phyloP scores from a whole-genome alignment of 192 early-diverging fungal species.

The Dissophora globulifera region DNA sequence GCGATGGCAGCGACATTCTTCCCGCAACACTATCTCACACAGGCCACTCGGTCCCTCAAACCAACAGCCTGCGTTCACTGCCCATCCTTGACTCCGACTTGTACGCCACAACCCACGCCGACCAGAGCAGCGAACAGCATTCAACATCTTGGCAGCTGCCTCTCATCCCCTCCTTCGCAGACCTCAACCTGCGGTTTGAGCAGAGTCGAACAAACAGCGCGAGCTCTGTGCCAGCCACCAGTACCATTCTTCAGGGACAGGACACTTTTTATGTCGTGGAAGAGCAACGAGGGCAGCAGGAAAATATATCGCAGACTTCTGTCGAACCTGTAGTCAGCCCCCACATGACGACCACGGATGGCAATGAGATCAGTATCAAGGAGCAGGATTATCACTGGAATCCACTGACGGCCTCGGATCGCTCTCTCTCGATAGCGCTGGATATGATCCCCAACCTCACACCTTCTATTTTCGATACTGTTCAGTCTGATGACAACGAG shows the following conservation, averaged over 20 bases:
- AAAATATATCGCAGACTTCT: too few relatives aligned
- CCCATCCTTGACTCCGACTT: too few relatives aligned
- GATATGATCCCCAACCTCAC: conserved; percentile 5
- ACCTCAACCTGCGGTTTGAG: conserved; percentile 23
- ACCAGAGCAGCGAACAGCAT: too few relatives aligned
- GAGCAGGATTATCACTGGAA: conserved; percentile 6
- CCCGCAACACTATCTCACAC: neutral
- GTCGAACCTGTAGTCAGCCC: too few relatives aligned
- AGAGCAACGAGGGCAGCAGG: too few relatives aligned
- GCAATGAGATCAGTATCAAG: neutral
- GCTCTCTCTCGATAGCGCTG: neutral
- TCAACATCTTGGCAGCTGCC: conserved; percentile 30
- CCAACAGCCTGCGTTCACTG: too few relatives aligned
- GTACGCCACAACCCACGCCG: too few relatives aligned
- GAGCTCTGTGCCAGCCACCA: too few relatives aligned
- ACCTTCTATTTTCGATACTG: conserved; percentile 29
- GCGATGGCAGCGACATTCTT: neutral
- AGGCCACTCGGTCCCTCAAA: too few relatives aligned
- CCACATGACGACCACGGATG: neutral
- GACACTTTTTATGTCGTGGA: neutral
- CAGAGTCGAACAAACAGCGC: conserved; percentile 8
- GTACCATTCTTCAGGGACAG: neutral
- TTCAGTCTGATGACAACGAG: conserved; percentile 40
- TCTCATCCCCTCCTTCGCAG: conserved; percentile 30
- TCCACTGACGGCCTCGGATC: neutral